phyloP scores from a whole-genome alignment of 179 eudicot genomes.

The Actinidia polygama region DNA sequence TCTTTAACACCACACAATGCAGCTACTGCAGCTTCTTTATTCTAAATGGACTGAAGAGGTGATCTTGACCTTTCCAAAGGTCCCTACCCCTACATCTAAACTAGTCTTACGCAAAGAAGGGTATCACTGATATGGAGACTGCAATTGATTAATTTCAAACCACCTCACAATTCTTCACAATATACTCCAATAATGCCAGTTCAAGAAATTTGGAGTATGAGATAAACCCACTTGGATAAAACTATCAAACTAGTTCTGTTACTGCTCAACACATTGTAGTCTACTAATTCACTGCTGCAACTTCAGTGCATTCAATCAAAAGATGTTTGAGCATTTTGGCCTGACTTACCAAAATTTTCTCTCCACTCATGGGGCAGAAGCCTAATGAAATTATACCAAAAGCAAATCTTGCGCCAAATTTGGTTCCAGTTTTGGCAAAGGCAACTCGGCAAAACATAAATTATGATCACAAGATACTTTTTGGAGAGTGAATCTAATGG shows the following conservation, averaged over 20 bases:
- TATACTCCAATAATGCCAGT: background rate
- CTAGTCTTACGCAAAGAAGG: background rate
- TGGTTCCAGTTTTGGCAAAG: too few species aligned
- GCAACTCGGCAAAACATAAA: too few species aligned
- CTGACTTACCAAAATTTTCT: too few species aligned
- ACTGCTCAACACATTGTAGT: too few species aligned
- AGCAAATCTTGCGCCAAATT: too few species aligned
- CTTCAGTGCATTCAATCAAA: background rate
- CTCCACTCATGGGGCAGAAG: too few species aligned
- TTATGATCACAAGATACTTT: too few species aligned
- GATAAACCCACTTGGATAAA: background rate
- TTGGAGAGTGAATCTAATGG: too few species aligned
- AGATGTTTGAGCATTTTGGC: too few species aligned
- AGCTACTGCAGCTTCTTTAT: background rate
- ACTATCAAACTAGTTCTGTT: background rate
- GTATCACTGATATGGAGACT: background rate
- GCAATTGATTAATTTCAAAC: constrained; percentile 3
- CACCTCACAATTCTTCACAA: background rate
- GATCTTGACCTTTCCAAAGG: background rate
- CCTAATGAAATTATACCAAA: too few species aligned
- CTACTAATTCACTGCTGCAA: too few species aligned
- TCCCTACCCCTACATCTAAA: background rate
- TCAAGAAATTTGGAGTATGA: too few species aligned
- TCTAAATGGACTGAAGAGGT: background rate
- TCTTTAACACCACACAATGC: background rate